Evolutionary conservation across 805 yeast species (phyloP).

Genomic region (Zygosaccharomyces lentus): DNA sequence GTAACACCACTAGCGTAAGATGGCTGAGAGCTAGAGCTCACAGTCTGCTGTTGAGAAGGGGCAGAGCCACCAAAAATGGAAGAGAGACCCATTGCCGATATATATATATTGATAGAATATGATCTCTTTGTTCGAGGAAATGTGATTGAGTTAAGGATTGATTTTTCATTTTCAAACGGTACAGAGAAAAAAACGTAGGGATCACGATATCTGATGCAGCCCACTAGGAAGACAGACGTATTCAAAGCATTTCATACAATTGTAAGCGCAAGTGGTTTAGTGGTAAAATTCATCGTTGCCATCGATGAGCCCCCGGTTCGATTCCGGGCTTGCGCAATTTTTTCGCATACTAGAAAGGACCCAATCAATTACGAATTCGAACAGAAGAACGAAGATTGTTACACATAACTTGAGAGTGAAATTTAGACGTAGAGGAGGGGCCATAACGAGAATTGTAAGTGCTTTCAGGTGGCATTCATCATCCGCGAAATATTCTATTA

Average conservation of each 20-base stretch:
- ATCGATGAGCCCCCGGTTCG: constrained; percentile 38
- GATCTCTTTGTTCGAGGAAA: not conserved
- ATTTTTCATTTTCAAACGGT: not conserved
- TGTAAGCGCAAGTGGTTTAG: constrained; percentile 34
- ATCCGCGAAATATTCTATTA: no score
- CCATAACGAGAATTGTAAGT: no score
- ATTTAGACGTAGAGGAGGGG: no score
- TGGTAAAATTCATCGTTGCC: constrained; percentile 38
- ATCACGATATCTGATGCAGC: no score
- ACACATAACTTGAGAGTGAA: no score
- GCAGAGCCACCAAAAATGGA: constrained; percentile 33
- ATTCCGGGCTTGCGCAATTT: constrained; percentile 34
- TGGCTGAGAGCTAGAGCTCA: constrained; percentile 15
- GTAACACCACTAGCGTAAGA: constrained; percentile 44
- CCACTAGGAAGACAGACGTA: no score
- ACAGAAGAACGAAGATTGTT: no score
- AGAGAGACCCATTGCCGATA: constrained; percentile 26
- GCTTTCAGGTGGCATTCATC: no score
- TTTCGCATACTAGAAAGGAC: constrained; percentile 6
- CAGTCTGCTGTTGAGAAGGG: constrained; percentile 24
- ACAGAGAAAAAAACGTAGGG: not conserved
- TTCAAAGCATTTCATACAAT: not conserved
- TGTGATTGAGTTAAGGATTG: not conserved
- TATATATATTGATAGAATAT: not conserved
- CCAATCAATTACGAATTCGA: not conserved